Evolutionary conservation across 176 grass and related monocot species (phyloP).

Genomic region (Oryza glumipatula): DNA sequence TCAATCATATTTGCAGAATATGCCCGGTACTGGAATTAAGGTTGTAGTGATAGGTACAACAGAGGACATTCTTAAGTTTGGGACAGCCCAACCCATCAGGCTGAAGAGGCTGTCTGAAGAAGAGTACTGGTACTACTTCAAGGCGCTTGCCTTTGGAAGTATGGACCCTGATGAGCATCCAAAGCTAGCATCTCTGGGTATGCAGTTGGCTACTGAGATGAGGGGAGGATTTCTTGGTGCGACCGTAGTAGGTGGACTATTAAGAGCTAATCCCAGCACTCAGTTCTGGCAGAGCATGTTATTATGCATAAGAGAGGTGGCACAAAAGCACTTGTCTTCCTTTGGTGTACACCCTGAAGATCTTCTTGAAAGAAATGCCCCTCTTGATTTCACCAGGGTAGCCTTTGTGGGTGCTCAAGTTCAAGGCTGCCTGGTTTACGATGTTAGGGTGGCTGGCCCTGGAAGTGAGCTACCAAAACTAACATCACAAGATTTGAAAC

Average conservation of each 20-base stretch:
- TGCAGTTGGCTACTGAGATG: constrained; percentile 29
- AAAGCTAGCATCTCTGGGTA: constrained; percentile 23
- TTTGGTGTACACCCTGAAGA: background rate
- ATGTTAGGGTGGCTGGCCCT: constrained; percentile 35
- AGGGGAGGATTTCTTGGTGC: constrained; percentile 40
- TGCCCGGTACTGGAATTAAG: constrained; percentile 29
- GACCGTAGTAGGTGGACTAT: constrained; percentile 30
- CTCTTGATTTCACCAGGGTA: background rate
- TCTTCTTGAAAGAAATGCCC: constrained; percentile 5
- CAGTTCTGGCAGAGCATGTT: constrained; percentile 35
- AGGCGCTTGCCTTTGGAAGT: constrained; percentile 45
- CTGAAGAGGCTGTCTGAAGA: constrained; percentile 43
- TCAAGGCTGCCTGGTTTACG: constrained; percentile 3
- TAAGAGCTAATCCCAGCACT: constrained; percentile 26
- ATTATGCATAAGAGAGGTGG: background rate
- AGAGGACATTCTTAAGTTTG: background rate
- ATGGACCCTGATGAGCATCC: constrained; percentile 40
- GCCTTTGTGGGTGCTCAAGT: constrained; percentile 8
- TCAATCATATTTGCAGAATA: constrained; percentile 13
- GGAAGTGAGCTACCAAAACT: background rate
- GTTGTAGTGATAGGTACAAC: constrained; percentile 16
- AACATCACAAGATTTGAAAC: background rate
- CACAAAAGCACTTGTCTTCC: constrained; percentile 1
- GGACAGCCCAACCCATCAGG: constrained; percentile 36
- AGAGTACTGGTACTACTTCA: constrained; percentile 54